Evolutionary conservation across 2,329 filamentous ascomycete species (phyloP).

Genomic region (Arachnopeziza araneosa): DNA sequence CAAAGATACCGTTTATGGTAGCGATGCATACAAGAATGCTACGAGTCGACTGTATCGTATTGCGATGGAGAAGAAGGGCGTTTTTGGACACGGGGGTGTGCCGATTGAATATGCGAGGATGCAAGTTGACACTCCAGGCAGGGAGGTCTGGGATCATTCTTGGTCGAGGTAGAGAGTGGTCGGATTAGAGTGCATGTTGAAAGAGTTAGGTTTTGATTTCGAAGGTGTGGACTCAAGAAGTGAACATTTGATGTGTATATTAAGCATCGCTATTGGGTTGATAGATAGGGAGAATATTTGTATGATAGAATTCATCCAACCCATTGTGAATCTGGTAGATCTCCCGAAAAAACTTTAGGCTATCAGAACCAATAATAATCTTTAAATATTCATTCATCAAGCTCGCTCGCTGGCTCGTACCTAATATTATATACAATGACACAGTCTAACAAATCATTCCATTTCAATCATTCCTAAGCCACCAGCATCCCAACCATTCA

Average conservation of each 20-base stretch:
- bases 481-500: too few species aligned
- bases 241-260: too few species aligned
- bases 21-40: slow-evolving; percentile 31
- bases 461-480: not conserved
- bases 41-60: slow-evolving; percentile 76
- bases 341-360: too few species aligned
- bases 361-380: not conserved
- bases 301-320: too few species aligned
- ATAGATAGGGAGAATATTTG: too few species aligned
- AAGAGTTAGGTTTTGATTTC: too few species aligned
- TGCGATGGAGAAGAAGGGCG: slow-evolving; percentile 84
- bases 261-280: too few species aligned
- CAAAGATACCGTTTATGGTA: not conserved
- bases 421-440: not conserved
- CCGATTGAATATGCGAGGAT: slow-evolving; percentile 87
- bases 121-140: slow-evolving; percentile 76
- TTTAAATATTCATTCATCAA: not conserved
- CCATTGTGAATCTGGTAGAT: too few species aligned
- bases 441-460: not conserved
- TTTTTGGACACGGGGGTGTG: slow-evolving; percentile 66
- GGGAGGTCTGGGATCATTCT: slow-evolving; percentile 83
- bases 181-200: not conserved
- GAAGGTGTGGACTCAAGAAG: too few species aligned
- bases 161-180: slow-evolving; percentile 60
- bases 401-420: not conserved